These are phyloP conservation scores for Sporisorium sorghi DNA, from an alignment of 1,284 basidiomycete genomes.

Conservation along the genomic window DNA sequence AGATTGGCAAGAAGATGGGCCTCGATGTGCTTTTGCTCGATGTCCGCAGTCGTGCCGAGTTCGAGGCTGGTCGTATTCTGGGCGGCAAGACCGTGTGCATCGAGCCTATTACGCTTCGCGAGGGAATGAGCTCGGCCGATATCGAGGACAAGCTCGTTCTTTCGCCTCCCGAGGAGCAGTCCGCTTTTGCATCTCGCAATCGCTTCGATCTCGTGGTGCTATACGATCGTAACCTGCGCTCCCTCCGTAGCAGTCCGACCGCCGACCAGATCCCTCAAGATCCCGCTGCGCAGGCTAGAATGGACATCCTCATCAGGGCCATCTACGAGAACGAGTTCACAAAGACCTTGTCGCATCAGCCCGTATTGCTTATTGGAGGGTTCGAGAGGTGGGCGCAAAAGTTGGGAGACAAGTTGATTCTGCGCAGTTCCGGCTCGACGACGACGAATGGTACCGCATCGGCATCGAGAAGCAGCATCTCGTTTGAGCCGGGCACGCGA, in stretches of 20 bases:
- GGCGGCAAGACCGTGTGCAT: constrained; percentile 81
- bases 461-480: constrained; percentile 31
- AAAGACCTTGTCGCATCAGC: constrained; percentile 77
- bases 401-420: constrained; percentile 73
- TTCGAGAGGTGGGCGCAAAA: constrained; percentile 83
- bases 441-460: background rate
- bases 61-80: constrained; percentile 79
- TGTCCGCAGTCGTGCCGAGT: constrained; percentile 81
- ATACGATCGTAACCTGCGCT: constrained; percentile 76
- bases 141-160: constrained; percentile 83
- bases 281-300: constrained; percentile 38
- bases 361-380: constrained; percentile 87
- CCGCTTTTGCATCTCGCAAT: constrained; percentile 81
- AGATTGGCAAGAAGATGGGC: constrained; percentile 55
- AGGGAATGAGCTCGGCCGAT: constrained; percentile 75
- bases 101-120: constrained; percentile 72
- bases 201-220: constrained; percentile 91
- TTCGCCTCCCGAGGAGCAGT: constrained; percentile 78
- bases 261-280: constrained; percentile 36
- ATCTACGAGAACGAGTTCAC: constrained; percentile 62
- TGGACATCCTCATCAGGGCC: constrained; percentile 50
- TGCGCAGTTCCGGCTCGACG: constrained; percentile 53
- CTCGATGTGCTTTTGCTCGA: constrained; percentile 79
- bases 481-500: constrained; percentile 44
- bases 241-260: constrained; percentile 27